These are phyloP conservation scores for Vanrija sp. DNA, from an alignment of 1,284 basidiomycete genomes.

Conservation along the genomic window DNA sequence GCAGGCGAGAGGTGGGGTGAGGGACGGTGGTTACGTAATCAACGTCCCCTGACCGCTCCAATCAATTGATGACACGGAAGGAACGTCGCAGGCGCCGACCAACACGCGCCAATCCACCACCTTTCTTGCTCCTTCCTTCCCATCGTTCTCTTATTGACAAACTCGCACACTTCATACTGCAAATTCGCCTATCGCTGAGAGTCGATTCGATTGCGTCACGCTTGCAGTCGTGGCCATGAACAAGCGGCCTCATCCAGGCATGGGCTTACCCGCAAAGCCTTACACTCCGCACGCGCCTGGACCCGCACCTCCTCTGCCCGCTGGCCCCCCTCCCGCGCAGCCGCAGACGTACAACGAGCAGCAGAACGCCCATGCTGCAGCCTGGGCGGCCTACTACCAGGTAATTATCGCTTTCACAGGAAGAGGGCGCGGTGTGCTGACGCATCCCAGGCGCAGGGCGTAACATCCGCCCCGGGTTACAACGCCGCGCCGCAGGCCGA, in stretches of 20 bases:
- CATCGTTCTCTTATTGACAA: too few relatives aligned
- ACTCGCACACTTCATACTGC: too few relatives aligned
- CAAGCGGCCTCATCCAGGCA: conserved; percentile 27
- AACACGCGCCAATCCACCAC: too few relatives aligned
- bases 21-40: too few relatives aligned
- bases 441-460: conserved; percentile 2
- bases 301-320: conserved; percentile 50
- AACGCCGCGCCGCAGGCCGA: conserved; percentile 25
- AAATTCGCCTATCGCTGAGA: too few relatives aligned
- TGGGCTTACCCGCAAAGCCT: conserved; percentile 32
- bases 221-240: conserved; percentile 21
- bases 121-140: too few relatives aligned
- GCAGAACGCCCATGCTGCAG: conserved; percentile 39
- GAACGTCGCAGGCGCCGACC: too few relatives aligned
- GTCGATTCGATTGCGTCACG: too few relatives aligned
- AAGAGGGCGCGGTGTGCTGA: not conserved
- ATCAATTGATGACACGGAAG: too few relatives aligned
- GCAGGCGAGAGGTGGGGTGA: too few relatives aligned
- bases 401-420: conserved; percentile 16
- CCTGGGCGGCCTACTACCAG: conserved; percentile 49
- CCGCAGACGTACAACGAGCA: conserved; percentile 17
- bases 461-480: conserved; percentile 1
- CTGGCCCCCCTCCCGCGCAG: conserved; percentile 36
- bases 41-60: too few relatives aligned
- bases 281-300: conserved; percentile 52